A percentile compares a stretch with the other conserved stretches of the same genome.
phyloP scores from a whole-genome alignment of 2,329 filamentous ascomycete species.

The Fusarium foetens region DNA sequence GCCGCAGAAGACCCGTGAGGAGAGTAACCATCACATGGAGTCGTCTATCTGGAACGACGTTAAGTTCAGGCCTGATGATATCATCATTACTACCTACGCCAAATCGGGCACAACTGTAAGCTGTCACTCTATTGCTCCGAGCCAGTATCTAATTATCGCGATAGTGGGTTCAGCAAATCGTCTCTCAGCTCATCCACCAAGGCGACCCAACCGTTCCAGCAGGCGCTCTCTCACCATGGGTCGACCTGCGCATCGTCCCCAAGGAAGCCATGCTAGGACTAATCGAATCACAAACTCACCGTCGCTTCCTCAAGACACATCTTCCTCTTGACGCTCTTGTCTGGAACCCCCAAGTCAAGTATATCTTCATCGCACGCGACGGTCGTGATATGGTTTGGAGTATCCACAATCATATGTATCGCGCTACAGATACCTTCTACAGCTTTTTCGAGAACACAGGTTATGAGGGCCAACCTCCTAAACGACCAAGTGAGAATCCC shows the following conservation, averaged over 20 bases:
- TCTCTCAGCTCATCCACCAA: constrained; percentile 4
- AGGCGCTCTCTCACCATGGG: constrained; percentile 3
- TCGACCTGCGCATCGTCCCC: constrained; percentile 4
- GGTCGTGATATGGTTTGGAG: constrained; percentile 21
- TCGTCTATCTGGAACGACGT: constrained; percentile 13
- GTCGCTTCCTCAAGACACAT: constrained; percentile 17
- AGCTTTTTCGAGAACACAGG: background rate
- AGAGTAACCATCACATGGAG: constrained; percentile 20
- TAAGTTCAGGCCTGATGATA: constrained; percentile 14
- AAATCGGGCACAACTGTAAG: constrained; percentile 15
- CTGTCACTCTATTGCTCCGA: no score
- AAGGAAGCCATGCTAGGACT: background rate
- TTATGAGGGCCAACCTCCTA: background rate
- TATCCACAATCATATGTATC: background rate
- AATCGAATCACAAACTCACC: background rate
- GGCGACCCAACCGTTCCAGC: background rate
- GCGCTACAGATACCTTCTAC: constrained; percentile 7
- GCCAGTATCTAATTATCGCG: no score
- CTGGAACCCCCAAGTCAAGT: constrained; percentile 2
- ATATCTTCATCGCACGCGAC: constrained; percentile 15
- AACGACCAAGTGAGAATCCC: background rate
- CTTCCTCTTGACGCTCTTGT: background rate
- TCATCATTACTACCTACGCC: constrained; percentile 7
- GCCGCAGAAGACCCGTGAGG: constrained; percentile 16
- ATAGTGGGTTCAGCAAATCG: constrained; percentile 17